Evolutionary conservation across 1,284 basidiomycete genomes (phyloP), one percentile per base, ranked within the genome.

Genomic region (Caloboletus inedulis): DNA sequence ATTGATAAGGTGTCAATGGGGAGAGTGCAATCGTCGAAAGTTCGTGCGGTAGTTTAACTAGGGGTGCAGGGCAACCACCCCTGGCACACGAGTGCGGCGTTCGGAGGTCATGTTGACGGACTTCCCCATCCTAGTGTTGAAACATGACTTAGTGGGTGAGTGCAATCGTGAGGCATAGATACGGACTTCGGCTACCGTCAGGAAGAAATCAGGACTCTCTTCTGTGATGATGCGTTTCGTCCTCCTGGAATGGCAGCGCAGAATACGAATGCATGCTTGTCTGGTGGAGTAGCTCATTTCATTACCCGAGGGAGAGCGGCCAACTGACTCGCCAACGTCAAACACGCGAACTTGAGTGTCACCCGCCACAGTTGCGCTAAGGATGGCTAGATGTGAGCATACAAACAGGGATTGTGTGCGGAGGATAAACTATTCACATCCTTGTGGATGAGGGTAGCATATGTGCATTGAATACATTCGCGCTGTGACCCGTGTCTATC

Each of bases 391-490:
- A 43, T 62, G 49, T n/a, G 23, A 57, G 58, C 41, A 56, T 43
- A 16, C 9, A 6, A 27, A 18, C 7, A 21, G 30, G 30, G n/a
- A 16, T 29, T 19, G 31, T 5, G 39, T 14, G 16, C 7, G 21
- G 25, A 47, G 34, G 37, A 49, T 46, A 48, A 41, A 41, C 29
- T 23, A 70, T 77, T 70, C 61, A 86, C 84, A 86, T 83, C 55
- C 82, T 75, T 35, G 80, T 76, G 18, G 86, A 86, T 61, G 83
- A 74, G 0, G 93, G 92, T 1, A 96, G 76, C 78, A 91, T 89
- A 49, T 91, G 85, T 2, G 84, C 84, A 53, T 85, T 87, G 75
- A 98, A 98, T 54, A 98, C 94, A 66, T 97, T 97, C 16, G 80
- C 83, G 27, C 74, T 77, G 71, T 98, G 94, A 1, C 90, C 91